A percentile compares a stretch with the other conserved stretches of the same genome.
phyloP scores from a whole-genome alignment of 805 yeast species.

The Wickerhamomyces strasburgensis region DNA sequence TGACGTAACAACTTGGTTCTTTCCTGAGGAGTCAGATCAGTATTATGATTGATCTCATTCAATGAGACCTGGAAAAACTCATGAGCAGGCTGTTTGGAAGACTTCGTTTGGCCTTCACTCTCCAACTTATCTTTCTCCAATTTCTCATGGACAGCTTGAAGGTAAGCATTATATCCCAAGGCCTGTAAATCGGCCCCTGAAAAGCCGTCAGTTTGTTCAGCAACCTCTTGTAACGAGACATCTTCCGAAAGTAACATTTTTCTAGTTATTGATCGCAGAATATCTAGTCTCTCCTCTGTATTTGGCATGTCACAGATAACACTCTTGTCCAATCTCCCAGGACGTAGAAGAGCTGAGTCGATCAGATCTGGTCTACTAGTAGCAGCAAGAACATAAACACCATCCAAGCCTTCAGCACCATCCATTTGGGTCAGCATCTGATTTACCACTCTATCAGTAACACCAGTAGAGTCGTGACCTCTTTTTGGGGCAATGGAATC shows the following conservation, averaged over 20 bases:
- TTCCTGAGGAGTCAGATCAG: conserved; percentile 33
- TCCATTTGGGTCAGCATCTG: conserved; percentile 98
- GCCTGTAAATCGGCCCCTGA: conserved; percentile 97
- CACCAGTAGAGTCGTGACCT: conserved; percentile 97
- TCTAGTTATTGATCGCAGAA: conserved; percentile 50
- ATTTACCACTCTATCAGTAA: conserved; percentile 94
- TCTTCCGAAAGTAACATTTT: conserved; percentile 53
- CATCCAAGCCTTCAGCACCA: conserved; percentile 97
- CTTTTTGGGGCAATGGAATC: conserved; percentile 97
- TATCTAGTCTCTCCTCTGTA: conserved; percentile 65
- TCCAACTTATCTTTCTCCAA: conserved; percentile 43
- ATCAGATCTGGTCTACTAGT: conserved; percentile 94
- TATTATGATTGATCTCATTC: conserved; percentile 14
- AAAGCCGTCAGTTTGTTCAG: conserved; percentile 62
- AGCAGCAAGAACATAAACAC: conserved; percentile 94
- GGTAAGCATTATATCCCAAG: conserved; percentile 81
- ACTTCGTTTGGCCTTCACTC: conserved; percentile 18
- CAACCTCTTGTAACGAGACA: conserved; percentile 51
- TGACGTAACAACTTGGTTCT: conserved; percentile 37
- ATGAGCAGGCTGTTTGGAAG: conserved; percentile 14
- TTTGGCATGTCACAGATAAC: conserved; percentile 86
- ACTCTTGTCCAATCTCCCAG: conserved; percentile 93
- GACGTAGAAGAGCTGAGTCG: conserved; percentile 90
- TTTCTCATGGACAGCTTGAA: conserved; percentile 75
- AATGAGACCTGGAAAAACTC: conserved; percentile 41